A percentile compares a stretch with the other conserved stretches of the same genome.
phyloP scores from a whole-genome alignment of 352 stramenopile species.

The Globisporangium canariense region DNA sequence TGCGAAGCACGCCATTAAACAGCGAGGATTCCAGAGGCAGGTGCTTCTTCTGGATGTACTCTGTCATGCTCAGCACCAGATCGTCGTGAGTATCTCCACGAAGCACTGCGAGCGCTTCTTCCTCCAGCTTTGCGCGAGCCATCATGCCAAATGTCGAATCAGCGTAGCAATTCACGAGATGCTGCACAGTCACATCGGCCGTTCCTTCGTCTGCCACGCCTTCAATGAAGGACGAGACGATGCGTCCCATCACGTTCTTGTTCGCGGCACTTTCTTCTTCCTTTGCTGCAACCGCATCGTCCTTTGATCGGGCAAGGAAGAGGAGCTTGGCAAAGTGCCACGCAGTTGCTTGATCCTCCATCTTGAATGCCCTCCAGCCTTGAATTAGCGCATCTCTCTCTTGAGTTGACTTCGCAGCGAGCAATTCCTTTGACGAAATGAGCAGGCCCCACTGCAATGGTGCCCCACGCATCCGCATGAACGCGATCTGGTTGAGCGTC shows the following conservation, averaged over 20 bases:
- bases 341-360: conserved; percentile 44
- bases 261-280: conserved; percentile 7
- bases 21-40: conserved; percentile 67
- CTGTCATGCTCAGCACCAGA: conserved; percentile 67
- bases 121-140: conserved; percentile 30
- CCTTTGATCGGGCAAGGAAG: conserved; percentile 61
- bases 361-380: conserved; percentile 34
- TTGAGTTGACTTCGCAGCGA: conserved; percentile 39
- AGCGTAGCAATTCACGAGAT: conserved; percentile 63
- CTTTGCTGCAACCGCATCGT: conserved; percentile 14
- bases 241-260: conserved; percentile 14
- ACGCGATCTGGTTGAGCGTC: conserved; percentile 55
- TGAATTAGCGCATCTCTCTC: conserved; percentile 39
- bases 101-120: conserved; percentile 45
- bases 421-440: conserved; percentile 65
- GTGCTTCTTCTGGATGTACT: conserved; percentile 77
- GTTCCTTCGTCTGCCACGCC: conserved; percentile 41
- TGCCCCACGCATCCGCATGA: conserved; percentile 67
- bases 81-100: conserved; percentile 48
- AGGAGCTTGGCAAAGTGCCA: conserved; percentile 83
- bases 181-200: conserved; percentile 37
- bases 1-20: conserved; percentile 86
- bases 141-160: conserved; percentile 44
- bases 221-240: conserved; percentile 55
- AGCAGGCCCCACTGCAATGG: conserved; percentile 77